Base-by-base conservation (phyloP, 208 protist species). In the Leishmania mexicana region DNA sequence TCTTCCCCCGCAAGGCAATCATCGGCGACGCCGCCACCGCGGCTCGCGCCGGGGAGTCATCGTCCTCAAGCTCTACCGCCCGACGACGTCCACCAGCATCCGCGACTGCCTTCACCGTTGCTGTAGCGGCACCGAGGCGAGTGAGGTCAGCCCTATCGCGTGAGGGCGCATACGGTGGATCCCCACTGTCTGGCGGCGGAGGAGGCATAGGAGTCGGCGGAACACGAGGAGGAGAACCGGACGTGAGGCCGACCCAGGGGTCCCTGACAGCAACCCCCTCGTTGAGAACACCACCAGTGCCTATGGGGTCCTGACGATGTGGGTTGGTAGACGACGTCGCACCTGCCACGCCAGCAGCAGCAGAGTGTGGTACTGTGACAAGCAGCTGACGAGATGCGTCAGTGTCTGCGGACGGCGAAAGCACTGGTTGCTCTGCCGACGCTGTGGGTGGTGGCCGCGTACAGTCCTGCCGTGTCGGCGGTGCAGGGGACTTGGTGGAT, bases 1-100 rank as follows among this genome's bases (percentile, higher is more conserved):
- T 78, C 54, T 70, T 58, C 31, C 45, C 79, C 6, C 49, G 79
- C 60, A 82, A 28, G 28, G 71, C 57, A 60, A 73, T 42, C 31
- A 73, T 78, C 65, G 79, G 60, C 49, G 31, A 62, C 24, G 35
- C 74, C 24, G 49, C 49, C 47, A 47, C 5, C 51, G 15, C 51
- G 13, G 60, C 38, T 15, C 38, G 31, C 60, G 73, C 53, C 17
- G 79, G 57, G 2, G 72, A 64, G 7, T 83, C 73, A 1, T 21
- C 17, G 17, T 35, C 73, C 38, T 71, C 71, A 1, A 72, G 17
- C 24, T 76, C 57, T 11, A 28, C 13, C 17, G 3, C 24, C 45
- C 45, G 60, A 11, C n/a, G 53, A n/a, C 3, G 31, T 3, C 13
- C 47, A 2, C 15, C 21, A 57, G 7, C 21, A 47, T 35, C n/a